A percentile compares a stretch with the other conserved stretches of the same genome.
phyloP scores from a whole-genome alignment of 192 early-diverging fungal genomes.

The Cetraspora pellucida region DNA sequence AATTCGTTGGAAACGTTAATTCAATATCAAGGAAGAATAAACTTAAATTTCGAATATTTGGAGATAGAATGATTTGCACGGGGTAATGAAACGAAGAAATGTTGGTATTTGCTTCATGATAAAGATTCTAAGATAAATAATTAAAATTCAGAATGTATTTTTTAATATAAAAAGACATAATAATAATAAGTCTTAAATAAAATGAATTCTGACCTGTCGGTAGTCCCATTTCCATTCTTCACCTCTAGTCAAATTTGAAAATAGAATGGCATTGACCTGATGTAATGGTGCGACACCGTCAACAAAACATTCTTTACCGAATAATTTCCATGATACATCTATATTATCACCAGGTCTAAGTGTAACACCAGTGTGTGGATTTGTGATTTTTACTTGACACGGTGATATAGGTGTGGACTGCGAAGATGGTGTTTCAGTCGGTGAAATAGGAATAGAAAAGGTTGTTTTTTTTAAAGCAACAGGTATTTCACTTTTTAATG shows the following conservation, averaged over 20 bases:
- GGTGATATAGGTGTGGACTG: neutral
- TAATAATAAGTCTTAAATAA: neutral
- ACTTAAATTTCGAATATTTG: slow-evolving; percentile 20
- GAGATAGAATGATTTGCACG: slow-evolving; percentile 12
- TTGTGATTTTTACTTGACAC: slow-evolving; percentile 14
- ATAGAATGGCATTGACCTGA: slow-evolving; percentile 12
- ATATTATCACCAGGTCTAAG: slow-evolving; percentile 15
- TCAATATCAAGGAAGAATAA: slow-evolving; percentile 28
- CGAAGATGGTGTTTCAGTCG: too few species aligned
- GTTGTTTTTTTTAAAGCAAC: too few species aligned
- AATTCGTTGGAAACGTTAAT: neutral
- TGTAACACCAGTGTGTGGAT: neutral
- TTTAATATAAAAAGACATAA: neutral
- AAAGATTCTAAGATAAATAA: neutral
- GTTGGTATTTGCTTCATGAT: slow-evolving; percentile 7
- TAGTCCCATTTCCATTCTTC: slow-evolving; percentile 23
- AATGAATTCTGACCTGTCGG: neutral
- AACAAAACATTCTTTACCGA: neutral
- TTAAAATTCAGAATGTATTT: neutral
- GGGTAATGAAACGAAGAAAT: slow-evolving; percentile 2
- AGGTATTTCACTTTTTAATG: too few species aligned
- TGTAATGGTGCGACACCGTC: neutral
- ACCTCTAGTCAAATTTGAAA: slow-evolving; percentile 14
- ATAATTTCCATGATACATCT: neutral
- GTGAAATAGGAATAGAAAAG: too few species aligned